Percentiles rank a stretch among this genome's conserved stretches.
These are phyloP conservation scores for Stephanodiscus minutulus DNA, from an alignment of 108 stramenopile genomes.

Conservation along the genomic window DNA sequence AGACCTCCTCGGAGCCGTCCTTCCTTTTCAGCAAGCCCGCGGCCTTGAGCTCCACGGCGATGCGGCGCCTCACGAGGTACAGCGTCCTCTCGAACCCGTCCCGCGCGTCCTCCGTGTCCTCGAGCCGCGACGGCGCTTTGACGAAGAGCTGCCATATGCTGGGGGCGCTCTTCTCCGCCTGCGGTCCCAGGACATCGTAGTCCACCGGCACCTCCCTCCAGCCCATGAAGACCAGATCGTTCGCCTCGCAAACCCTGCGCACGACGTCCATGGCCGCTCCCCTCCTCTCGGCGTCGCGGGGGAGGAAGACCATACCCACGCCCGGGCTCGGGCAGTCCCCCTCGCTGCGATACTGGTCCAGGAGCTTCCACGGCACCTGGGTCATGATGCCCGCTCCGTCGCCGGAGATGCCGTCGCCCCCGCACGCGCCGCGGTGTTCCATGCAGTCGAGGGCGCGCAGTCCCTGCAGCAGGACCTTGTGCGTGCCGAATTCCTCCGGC, in stretches of 20 bases:
- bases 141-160: slow-evolving; percentile 95
- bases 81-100: slow-evolving; percentile 96
- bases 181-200: slow-evolving; percentile 66
- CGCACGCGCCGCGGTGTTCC: slow-evolving; percentile 90
- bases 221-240: slow-evolving; percentile 87
- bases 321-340: slow-evolving; percentile 69
- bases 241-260: slow-evolving; percentile 77
- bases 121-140: slow-evolving; percentile 75
- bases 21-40: slow-evolving; percentile 63
- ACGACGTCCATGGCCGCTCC: slow-evolving; percentile 72
- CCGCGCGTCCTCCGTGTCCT: slow-evolving; percentile 65
- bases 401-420: slow-evolving; percentile 86
- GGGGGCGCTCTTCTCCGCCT: slow-evolving; percentile 72
- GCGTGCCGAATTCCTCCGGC: slow-evolving; percentile 74
- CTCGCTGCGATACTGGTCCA: slow-evolving; percentile 65
- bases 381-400: slow-evolving; percentile 97
- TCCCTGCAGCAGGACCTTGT: slow-evolving; percentile 75
- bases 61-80: slow-evolving; percentile 86
- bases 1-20: slow-evolving; percentile 73
- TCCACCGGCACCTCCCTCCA: slow-evolving; percentile 91
- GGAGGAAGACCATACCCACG: slow-evolving; percentile 94
- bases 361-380: slow-evolving; percentile 93
- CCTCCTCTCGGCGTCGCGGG: slow-evolving; percentile 75
- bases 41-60: slow-evolving; percentile 69
- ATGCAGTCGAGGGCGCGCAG: slow-evolving; percentile 82